Base-by-base conservation (phyloP, 345 rosid species). In the Eucalyptus erythrocorys region DNA sequence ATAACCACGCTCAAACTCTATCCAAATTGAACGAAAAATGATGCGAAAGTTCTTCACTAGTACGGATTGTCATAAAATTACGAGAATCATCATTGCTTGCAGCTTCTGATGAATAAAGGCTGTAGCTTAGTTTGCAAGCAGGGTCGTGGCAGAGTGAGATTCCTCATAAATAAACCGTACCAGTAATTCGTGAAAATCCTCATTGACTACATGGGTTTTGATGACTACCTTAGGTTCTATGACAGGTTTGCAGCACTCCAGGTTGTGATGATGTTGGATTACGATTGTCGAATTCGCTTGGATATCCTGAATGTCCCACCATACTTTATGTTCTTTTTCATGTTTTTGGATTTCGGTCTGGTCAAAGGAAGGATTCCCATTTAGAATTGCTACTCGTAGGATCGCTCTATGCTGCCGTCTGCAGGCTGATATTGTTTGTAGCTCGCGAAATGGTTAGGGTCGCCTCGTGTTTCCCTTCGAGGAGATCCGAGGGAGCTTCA, bases 1-100 rank as follows among this genome's bases (percentile, higher is more conserved):
- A 22, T 30, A 40, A 27, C 48, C 47, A 4, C 7, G 13, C 59
- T 55, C 49, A 45, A 40, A 43, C 27, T 45, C 27, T 16, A 37
- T 55, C 88, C 81, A 6, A 27, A 30, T 34, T 30, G 34, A 8
- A 27, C 9, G 34, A 79, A 37, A 45, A 27, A 13, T 40, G 30
- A 82, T 42, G 13, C 24, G 49, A 84, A 50, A 86, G 57, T 89
- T 27, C 14, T 87, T 91, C 93, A 97, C 99, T 99, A 87, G 27
- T 37, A 37, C 8, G 3, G 27, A 21, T 37, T 76, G 30, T 76
- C 24, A 7, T 71, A 40, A 76, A 40, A 10, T 37, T 76, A 37
- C 15, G 5, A 21, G 45, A 40, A 37, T 37, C 14, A 12, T 1
- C 82, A 37, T 76, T 37, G 82, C 45, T 21, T 37, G 30, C 4